Evolutionary conservation across 768 basidiomycete genomes (phyloP), one percentile per base, ranked within the genome.

Genomic region (Candolleomyces eurysporus): DNA sequence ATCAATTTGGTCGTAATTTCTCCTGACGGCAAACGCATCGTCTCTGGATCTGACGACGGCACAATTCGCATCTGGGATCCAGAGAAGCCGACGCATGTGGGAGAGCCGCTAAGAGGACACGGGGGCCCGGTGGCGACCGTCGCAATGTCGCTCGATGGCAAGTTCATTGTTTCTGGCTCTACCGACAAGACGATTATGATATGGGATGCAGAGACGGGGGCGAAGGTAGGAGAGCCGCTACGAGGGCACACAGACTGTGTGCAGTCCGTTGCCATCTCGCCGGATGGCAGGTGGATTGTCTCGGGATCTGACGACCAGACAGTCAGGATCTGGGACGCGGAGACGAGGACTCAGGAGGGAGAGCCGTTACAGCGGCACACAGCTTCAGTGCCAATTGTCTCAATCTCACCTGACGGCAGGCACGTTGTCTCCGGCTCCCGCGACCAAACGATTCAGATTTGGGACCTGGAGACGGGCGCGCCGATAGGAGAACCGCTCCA

Each of bases 261-360:
- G 5, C 55, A 65, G 22, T 48, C 59, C 32, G 62, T 39, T 46
- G 64, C 56, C 3, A 63, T 64, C 50, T 67, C 71, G 0, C 64
- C 59, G 11, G 63, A 68, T 59, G 72, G 71, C 5, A 62, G 31
- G 21, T 53, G 57, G 16, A 60, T 74, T 43, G 68, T 64, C 7
- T 70, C 71, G 0, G 67, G 63, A 1, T 73, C 71, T 4, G 22
- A 51, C 10, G 71, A 72, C 56, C 60, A 60, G 36, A 68, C 63
- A 3, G 57, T 73, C 30, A 49, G 64, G 11, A 40, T 74, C n/a
- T 74, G 74, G 72, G 66, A 73, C 57, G 56, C 52, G 65, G 53
- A 61, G 49, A 65, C 57, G 3, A 64, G 68, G 8, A 52, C 60
- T 14, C 52, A 42, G n/a, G 36, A 45, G 31, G 53, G 43, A 19